A percentile compares a stretch with the other conserved stretches of the same genome.
phyloP scores from a whole-genome alignment of 148 eudicot species.

The Spergularia marina region DNA sequence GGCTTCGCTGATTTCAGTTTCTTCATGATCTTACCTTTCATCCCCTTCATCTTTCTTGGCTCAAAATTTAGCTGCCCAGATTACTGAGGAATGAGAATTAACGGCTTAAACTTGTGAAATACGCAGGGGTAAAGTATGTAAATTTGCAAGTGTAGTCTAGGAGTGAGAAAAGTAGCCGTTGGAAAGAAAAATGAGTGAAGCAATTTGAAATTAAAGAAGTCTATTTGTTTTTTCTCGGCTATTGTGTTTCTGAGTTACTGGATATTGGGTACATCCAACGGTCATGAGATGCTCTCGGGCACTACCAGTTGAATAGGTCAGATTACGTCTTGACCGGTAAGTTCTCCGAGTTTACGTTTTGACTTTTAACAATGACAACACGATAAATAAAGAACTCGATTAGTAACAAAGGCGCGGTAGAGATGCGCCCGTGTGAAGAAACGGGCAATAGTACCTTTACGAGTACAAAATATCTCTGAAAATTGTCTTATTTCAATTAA shows the following conservation, averaged over 20 bases:
- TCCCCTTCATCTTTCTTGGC: constrained; percentile 51
- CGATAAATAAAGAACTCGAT: too few relatives aligned
- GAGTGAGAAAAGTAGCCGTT: constrained; percentile 15
- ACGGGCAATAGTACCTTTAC: too few relatives aligned
- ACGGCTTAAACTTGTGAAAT: not conserved
- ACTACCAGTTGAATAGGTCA: too few relatives aligned
- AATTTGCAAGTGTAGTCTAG: not conserved
- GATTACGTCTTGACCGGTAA: too few relatives aligned
- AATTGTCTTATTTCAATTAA: too few relatives aligned
- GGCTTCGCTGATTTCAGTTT: constrained; percentile 69
- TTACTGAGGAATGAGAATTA: not conserved
- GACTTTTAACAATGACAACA: too few relatives aligned
- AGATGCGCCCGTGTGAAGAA: too few relatives aligned
- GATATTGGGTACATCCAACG: not conserved
- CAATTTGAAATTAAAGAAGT: not conserved
- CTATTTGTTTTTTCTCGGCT: not conserved
- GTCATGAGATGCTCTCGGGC: not conserved
- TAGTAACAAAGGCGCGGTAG: too few relatives aligned
- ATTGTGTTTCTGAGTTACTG: too few relatives aligned
- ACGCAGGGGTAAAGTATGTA: not conserved
- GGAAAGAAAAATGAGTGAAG: not conserved
- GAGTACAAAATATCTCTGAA: too few relatives aligned
- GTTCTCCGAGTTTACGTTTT: too few relatives aligned
- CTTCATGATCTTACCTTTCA: constrained; percentile 84
- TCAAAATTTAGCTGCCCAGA: not conserved